Percentiles rank a stretch among this genome's conserved stretches.
Evolutionary conservation across 169 alveolate species (phyloP).

Genomic region (Cyclospora cayetanensis): DNA sequence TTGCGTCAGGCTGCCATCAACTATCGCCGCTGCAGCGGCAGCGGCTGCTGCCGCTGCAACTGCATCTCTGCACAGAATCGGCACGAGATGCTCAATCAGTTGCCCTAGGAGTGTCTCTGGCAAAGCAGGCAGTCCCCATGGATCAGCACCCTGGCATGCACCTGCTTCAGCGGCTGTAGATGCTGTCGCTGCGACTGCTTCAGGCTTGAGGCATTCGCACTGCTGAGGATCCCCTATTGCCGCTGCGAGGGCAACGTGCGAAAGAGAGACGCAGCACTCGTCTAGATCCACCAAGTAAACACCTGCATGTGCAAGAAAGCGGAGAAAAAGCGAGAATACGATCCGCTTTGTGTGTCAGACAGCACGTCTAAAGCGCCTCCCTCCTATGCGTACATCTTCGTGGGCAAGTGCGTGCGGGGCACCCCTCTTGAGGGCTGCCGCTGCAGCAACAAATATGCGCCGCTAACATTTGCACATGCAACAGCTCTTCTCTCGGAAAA

Average conservation of each 20-base stretch:
- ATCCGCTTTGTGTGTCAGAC: too few relatives aligned
- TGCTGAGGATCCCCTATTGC: constrained; percentile 43
- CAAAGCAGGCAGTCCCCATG: constrained; percentile 50
- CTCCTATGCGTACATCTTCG: too few relatives aligned
- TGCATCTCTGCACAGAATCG: constrained; percentile 30
- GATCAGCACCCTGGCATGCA: constrained; percentile 27
- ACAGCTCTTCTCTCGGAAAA: too few relatives aligned
- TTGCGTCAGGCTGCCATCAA: constrained; percentile 30
- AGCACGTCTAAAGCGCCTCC: too few relatives aligned
- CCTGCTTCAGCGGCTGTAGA: constrained; percentile 24
- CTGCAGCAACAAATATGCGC: not conserved
- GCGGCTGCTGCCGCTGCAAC: constrained; percentile 57
- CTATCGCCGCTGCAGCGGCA: constrained; percentile 50
- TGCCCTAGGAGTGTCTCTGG: constrained; percentile 33
- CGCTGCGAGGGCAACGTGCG: constrained; percentile 39
- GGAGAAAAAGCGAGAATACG: too few relatives aligned
- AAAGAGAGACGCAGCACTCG: constrained; percentile 22
- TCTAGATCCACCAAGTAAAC: constrained; percentile 47
- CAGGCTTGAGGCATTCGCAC: constrained; percentile 18
- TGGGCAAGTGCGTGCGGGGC: too few relatives aligned
- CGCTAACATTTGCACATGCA: not conserved
- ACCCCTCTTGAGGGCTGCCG: too few relatives aligned
- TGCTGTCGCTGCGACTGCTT: constrained; percentile 44
- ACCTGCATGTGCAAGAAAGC: constrained; percentile 6
- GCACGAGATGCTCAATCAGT: constrained; percentile 36